Conservation (phyloP, 352 stramenopile genomes). For the Phytophthora fragariae region DNA sequence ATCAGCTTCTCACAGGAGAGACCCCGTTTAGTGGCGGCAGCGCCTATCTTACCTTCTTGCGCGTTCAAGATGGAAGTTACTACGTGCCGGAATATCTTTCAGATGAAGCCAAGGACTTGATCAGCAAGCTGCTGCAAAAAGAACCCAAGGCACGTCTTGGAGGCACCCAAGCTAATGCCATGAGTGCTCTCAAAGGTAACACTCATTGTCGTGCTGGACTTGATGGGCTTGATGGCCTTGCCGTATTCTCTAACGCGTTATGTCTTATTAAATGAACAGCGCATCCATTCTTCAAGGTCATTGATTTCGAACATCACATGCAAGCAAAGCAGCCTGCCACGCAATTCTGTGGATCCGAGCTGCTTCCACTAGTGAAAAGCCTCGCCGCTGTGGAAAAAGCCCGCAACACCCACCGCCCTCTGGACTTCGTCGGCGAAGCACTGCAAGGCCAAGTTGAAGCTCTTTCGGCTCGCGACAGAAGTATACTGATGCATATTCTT, state of each 20-base stretch:
- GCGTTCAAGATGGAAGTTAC: constrained; percentile 69
- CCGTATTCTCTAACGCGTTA: background rate
- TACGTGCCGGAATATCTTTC: constrained; percentile 73
- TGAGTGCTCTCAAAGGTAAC: constrained; percentile 73
- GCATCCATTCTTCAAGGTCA: constrained; percentile 76
- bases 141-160: constrained; percentile 48
- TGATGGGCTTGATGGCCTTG: background rate
- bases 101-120: constrained; percentile 65
- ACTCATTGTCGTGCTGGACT: background rate
- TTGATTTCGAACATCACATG: constrained; percentile 79
- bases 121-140: constrained; percentile 60
- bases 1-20: constrained; percentile 81
- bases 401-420: constrained; percentile 22
- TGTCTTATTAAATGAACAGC: constrained; percentile 37
- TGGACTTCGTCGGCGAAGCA: constrained; percentile 41
- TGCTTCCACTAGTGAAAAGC: constrained; percentile 59
- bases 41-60: constrained; percentile 83
- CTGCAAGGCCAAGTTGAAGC: constrained; percentile 52
- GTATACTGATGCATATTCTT: constrained; percentile 81
- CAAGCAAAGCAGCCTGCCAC: constrained; percentile 33
- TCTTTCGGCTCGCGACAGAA: constrained; percentile 44
- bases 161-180: constrained; percentile 34
- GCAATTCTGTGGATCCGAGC: constrained; percentile 51
- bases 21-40: constrained; percentile 83
- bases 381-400: constrained; percentile 51